Evolutionary conservation across 2,329 filamentous ascomycete species (phyloP), one percentile per base, ranked within the genome.

Genomic region (Ustilaginoidea virens): DNA sequence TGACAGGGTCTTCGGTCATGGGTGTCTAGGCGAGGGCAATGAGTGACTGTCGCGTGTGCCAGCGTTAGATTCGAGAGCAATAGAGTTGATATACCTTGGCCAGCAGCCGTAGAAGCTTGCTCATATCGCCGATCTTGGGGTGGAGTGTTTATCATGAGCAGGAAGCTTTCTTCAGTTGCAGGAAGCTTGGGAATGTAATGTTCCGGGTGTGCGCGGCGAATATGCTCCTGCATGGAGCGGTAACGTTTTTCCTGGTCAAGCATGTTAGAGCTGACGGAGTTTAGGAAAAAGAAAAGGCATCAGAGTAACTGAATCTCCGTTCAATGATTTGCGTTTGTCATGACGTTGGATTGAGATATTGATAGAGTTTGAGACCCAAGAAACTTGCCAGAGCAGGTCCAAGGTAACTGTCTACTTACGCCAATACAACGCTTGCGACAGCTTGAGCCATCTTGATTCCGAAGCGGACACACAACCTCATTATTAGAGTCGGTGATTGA

Each of bases 221-320:
- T 96, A 51, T 98, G 90, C 69, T 98, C 90, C 60, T 96, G 90
- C 83, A 98, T 96, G 38, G 87, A 96, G 55, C 90, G 85, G 61
- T 86, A 98, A 43, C 82, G 73, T 59, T 92, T 92, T 63, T 92
- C 83, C 83, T 92, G 57, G 35, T n/a, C n/a, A n/a, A n/a, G n/a
- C n/a, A n/a, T n/a, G n/a, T n/a, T n/a, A n/a, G n/a, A n/a, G n/a
- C n/a, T n/a, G n/a, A n/a, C n/a, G n/a, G n/a, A n/a, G n/a, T n/a
- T n/a, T n/a, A n/a, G n/a, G n/a, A n/a, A n/a, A n/a, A n/a, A n/a
- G n/a, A n/a, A n/a, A n/a, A n/a, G n/a, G n/a, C n/a, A n/a, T n/a
- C n/a, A n/a, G n/a, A n/a, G n/a, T n/a, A n/a, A n/a, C n/a, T n/a
- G n/a, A n/a, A n/a, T n/a, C n/a, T n/a, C n/a, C n/a, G n/a, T n/a